These are phyloP conservation scores for Bondarzewia mesenterica DNA, from an alignment of 1,284 basidiomycete genomes.

Conservation along the genomic window DNA sequence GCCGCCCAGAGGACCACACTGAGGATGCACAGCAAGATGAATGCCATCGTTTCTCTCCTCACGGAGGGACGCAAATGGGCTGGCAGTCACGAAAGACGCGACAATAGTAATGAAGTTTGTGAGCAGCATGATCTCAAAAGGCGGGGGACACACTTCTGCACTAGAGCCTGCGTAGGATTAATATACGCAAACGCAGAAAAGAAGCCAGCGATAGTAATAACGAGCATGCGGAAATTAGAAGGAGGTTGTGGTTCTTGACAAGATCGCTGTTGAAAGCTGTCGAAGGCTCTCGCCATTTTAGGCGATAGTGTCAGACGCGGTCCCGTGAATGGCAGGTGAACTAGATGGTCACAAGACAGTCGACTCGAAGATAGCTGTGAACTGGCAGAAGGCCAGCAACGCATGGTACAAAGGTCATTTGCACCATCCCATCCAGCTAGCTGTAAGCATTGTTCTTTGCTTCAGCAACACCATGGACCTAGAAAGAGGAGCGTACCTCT, in stretches of 20 bases:
- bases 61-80: background rate
- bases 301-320: background rate
- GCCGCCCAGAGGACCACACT: conserved; percentile 25
- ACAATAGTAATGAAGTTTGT: background rate
- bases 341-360: too few relatives aligned
- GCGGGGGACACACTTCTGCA: background rate
- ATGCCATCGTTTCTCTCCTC: conserved; percentile 19
- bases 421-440: too few relatives aligned
- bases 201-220: background rate
- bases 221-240: too few relatives aligned
- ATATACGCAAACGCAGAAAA: background rate
- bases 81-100: background rate
- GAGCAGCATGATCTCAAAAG: conserved; percentile 1
- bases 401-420: too few relatives aligned
- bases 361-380: too few relatives aligned
- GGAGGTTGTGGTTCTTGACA: too few relatives aligned
- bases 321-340: too few relatives aligned
- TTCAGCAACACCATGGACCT: too few relatives aligned
- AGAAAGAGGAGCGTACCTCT: too few relatives aligned
- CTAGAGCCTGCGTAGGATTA: background rate
- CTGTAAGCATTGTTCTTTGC: too few relatives aligned
- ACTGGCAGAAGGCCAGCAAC: background rate
- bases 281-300: too few relatives aligned
- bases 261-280: too few relatives aligned
- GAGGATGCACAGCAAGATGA: conserved; percentile 28